Base-by-base conservation (phyloP, 352 stramenopile genomes). In the Pythium coloratum region DNA sequence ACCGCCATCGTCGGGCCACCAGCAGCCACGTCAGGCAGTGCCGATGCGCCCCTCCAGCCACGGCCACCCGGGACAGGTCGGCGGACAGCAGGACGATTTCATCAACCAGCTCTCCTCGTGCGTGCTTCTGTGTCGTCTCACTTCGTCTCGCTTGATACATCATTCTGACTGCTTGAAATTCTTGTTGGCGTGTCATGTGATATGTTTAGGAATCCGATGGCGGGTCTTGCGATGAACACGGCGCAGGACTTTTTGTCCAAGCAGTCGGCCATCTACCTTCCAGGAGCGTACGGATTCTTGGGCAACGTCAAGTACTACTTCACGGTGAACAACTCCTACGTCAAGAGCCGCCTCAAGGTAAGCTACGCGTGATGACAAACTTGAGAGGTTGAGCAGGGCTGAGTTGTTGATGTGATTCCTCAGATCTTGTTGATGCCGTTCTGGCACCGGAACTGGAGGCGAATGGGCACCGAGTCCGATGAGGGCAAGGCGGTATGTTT, bases 231-330 rank as follows among this genome's bases (percentile, higher is more conserved):
- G 44, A 94, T 95, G 86, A 94, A 92, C 69, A 91, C 80, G 33
- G 88, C 86, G 6, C 81, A 90, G 64, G 82, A 92, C 67, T 92
- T 94, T 56, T 67, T 95, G 59, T 75, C 87, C 55, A 92, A 95
- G 50, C 86, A 95, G 58, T 92, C 85, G 55, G 77, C 87, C 60
- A 81, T 90, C 58, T 95, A 93, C 49, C 71, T 95, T 14, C 88
- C 88, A 0, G 85, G 86, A 10, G 88, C 88, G 10, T 90, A 94
- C 56, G 86, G 84, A 9, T 65, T 92, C 36, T 91, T 88, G 78
- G 86, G 85, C 10, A 92, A 76, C 51, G 74, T 94, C 59, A 96
- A 96, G 75, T 94, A 94, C 69, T 96, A 95, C 55, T 96, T 96
- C 63, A 94, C 82, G 54, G 88, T 96, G 61, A 92, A 95, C 75